These are phyloP conservation scores for Globisporangium radiosum DNA, from an alignment of 352 stramenopile genomes.

Conservation along the genomic window DNA sequence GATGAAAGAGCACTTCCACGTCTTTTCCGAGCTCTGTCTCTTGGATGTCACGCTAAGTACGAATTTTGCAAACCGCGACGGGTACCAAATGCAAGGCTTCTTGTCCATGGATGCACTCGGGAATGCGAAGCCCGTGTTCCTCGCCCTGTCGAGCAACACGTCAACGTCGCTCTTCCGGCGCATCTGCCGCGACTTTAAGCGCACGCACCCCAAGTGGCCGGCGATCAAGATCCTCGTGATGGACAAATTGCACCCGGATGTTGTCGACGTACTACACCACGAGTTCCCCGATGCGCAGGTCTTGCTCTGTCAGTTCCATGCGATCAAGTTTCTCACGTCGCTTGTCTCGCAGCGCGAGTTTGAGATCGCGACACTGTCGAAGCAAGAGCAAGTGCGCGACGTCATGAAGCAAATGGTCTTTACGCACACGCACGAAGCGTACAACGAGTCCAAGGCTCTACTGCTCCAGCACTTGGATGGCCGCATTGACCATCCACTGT, in stretches of 20 bases:
- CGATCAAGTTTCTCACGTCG: conserved; percentile 55
- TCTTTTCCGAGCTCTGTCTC: conserved; percentile 53
- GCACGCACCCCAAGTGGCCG: conserved; percentile 55
- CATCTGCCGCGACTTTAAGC: conserved; percentile 70
- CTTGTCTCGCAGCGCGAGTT: conserved; percentile 40
- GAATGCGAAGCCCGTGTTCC: conserved; percentile 58
- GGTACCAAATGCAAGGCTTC: conserved; percentile 51
- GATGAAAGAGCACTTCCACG: conserved; percentile 69
- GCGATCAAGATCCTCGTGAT: conserved; percentile 63
- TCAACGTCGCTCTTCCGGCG: conserved; percentile 42
- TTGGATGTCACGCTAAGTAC: conserved; percentile 35
- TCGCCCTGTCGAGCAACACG: conserved; percentile 43
- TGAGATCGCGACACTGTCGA: conserved; percentile 24
- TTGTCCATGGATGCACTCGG: conserved; percentile 64
- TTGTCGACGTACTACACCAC: conserved; percentile 42
- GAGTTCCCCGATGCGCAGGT: conserved; percentile 54
- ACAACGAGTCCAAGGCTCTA: conserved; percentile 40
- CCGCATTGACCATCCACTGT: conserved; percentile 28
- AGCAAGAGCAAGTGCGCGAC: conserved; percentile 38
- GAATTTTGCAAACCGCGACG: conserved; percentile 20
- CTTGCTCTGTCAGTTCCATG: conserved; percentile 63
- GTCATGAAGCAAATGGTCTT: conserved; percentile 61
- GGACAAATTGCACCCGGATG: conserved; percentile 44
- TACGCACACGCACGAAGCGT: conserved; percentile 38
- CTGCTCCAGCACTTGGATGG: conserved; percentile 33